Conservation (phyloP, 805 yeast genomes). For the Helenozyma baotianmanensis region DNA sequence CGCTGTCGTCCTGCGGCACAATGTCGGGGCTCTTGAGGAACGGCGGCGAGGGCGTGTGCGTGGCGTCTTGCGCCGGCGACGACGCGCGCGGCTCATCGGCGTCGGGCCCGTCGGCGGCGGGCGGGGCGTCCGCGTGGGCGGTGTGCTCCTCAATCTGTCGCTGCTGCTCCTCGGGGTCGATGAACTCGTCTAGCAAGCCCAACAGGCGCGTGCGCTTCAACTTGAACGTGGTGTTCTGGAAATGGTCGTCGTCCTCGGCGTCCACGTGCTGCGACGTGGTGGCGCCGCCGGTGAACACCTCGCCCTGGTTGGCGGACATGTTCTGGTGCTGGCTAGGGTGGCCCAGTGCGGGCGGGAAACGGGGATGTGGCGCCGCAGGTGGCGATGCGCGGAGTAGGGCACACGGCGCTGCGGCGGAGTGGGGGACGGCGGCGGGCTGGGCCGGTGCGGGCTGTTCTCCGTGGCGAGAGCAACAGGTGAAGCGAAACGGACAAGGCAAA, state of each 20-base stretch:
- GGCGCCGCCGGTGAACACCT: constrained; percentile 51
- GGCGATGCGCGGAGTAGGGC: no score
- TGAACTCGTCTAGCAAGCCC: constrained; percentile 72
- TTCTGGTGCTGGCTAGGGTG: not conserved
- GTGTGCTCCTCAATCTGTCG: constrained; percentile 7
- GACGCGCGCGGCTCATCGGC: not conserved
- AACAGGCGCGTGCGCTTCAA: constrained; percentile 78
- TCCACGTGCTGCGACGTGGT: constrained; percentile 64
- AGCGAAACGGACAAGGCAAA: no score
- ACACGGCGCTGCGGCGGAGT: no score
- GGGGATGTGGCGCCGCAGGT: no score
- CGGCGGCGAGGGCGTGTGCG: constrained; percentile 11
- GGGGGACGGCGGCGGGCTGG: no score
- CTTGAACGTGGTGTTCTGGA: constrained; percentile 64
- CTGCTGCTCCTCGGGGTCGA: constrained; percentile 35
- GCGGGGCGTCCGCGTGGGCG: not conserved
- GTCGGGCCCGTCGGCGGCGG: not conserved
- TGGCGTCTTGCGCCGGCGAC: constrained; percentile 1
- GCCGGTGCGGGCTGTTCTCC: no score
- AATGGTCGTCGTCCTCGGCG: constrained; percentile 67
- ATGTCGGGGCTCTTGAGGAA: constrained; percentile 28
- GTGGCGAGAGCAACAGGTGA: no score
- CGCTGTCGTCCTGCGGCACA: constrained; percentile 79
- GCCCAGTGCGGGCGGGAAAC: no score
- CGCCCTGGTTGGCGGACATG: constrained; percentile 14